Evolutionary conservation across 768 basidiomycete genomes (phyloP).

Genomic region (Amanita molliuscula): DNA sequence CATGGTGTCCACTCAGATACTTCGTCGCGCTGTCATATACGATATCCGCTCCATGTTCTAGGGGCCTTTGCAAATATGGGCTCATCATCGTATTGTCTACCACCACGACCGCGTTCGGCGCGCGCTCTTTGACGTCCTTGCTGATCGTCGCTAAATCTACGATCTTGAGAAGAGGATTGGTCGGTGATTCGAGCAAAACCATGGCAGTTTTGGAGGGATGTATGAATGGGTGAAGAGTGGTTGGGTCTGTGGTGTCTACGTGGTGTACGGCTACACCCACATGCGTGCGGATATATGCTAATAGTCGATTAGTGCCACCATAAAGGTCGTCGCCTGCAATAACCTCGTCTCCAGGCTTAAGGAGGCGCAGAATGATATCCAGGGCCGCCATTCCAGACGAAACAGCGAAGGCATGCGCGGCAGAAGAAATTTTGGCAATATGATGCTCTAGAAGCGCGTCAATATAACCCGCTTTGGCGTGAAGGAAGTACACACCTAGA

Average conservation of each 20-base stretch:
- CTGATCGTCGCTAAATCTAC: conserved; percentile 82
- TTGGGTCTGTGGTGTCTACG: conserved; percentile 81
- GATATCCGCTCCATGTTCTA: conserved; percentile 93
- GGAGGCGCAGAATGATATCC: conserved; percentile 86
- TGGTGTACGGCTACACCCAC: conserved; percentile 87
- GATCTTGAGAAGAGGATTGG: conserved; percentile 94
- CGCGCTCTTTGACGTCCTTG: conserved; percentile 71
- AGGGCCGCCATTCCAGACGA: conserved; percentile 98
- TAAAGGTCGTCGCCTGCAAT: conserved; percentile 97
- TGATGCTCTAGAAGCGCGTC: conserved; percentile 67
- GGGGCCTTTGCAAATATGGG: conserved; percentile 89
- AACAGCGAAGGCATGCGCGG: conserved; percentile 81
- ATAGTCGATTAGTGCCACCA: conserved; percentile 93
- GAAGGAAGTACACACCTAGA: conserved; percentile 48
- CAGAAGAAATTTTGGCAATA: conserved; percentile 93
- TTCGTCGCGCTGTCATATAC: conserved; percentile 98
- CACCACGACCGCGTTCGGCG: conserved; percentile 73
- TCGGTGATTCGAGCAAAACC: conserved; percentile 96
- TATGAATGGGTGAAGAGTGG: conserved; percentile 51
- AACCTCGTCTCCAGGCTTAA: conserved; percentile 93
- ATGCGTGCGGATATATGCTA: conserved; percentile 81
- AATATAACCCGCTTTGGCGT: conserved; percentile 4
- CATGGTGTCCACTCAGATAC: conserved; percentile 96
- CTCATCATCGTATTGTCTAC: conserved; percentile 99
- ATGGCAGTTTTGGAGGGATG: conserved; percentile 73